Percentiles rank a stretch among this genome's conserved stretches.
phyloP scores from a whole-genome alignment of 805 yeast species.

The Suhomyces kilbournensis region DNA sequence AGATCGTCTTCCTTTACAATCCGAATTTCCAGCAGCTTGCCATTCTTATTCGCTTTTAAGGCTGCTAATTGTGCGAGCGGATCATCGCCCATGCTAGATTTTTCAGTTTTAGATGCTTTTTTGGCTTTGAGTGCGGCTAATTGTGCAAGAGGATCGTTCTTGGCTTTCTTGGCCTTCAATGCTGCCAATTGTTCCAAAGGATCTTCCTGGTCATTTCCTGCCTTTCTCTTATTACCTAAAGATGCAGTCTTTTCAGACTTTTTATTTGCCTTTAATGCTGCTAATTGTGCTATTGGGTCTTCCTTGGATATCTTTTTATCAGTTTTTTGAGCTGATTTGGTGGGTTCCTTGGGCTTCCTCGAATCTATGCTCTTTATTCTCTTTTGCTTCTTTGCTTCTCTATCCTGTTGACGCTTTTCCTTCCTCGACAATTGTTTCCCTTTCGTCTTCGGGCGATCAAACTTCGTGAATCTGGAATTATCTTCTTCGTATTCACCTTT shows the following conservation, averaged over 20 bases:
- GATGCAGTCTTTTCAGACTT: not conserved
- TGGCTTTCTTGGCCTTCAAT: conserved; percentile 10
- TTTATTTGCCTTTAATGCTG: conserved; percentile 12
- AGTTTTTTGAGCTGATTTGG: not conserved
- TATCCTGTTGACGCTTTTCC: conserved; percentile 35
- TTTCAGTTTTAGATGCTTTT: conserved; percentile 7
- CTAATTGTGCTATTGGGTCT: conserved; percentile 24
- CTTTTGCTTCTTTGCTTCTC: conserved; percentile 32
- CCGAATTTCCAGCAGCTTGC: conserved; percentile 12
- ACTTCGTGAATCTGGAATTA: conserved; percentile 16
- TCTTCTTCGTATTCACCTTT: conserved; percentile 44
- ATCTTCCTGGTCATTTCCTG: conserved; percentile 6
- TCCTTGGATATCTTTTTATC: conserved; percentile 4
- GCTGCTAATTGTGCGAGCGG: conserved; percentile 19
- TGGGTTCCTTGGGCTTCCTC: not conserved
- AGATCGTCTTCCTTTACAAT: conserved; percentile 32
- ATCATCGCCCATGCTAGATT: conserved; percentile 9
- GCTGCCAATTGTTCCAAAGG: conserved; percentile 13
- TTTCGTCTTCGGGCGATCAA: conserved; percentile 19
- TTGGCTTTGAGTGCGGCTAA: conserved; percentile 8
- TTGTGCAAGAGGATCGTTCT: conserved; percentile 7
- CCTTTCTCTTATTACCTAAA: conserved; percentile 4
- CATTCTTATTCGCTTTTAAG: conserved; percentile 11
- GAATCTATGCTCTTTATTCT: conserved; percentile 7
- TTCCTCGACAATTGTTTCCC: conserved; percentile 27